Evolutionary conservation across 345 rosid species (phyloP).

Genomic region (Mangifera indica): DNA sequence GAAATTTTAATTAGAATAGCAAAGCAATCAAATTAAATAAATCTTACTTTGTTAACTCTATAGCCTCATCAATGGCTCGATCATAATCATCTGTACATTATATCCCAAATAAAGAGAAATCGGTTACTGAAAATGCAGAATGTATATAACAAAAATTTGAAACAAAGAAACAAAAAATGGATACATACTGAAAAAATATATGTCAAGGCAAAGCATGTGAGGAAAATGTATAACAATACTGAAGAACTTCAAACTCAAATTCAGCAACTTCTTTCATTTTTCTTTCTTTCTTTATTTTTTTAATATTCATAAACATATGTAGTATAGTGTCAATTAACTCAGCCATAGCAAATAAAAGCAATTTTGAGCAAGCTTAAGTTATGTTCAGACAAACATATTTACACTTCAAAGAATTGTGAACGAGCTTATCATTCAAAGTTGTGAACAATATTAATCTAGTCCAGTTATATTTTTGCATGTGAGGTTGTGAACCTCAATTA

Average conservation of each 20-base stretch:
- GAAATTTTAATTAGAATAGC: background rate
- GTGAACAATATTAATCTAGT: background rate
- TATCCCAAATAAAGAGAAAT: constrained; percentile 19
- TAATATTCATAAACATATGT: background rate
- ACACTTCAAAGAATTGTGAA: background rate
- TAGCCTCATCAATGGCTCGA: constrained; percentile 68
- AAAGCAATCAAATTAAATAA: constrained; percentile 12
- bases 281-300: background rate
- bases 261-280: background rate
- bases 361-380: background rate
- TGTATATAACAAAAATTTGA: background rate
- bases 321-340: background rate
- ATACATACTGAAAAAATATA: background rate
- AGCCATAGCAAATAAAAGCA: background rate
- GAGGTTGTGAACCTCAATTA: constrained; percentile 1
- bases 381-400: background rate
- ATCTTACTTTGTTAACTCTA: constrained; percentile 59
- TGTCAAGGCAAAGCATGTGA: background rate
- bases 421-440: constrained; percentile 4
- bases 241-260: background rate
- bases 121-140: background rate
- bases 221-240: no score
- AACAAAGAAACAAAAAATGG: background rate
- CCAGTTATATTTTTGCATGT: background rate
- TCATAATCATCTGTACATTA: constrained; percentile 67